Base-by-base conservation (phyloP, 768 basidiomycete genomes). In the Tricholoma flavovirens region DNA sequence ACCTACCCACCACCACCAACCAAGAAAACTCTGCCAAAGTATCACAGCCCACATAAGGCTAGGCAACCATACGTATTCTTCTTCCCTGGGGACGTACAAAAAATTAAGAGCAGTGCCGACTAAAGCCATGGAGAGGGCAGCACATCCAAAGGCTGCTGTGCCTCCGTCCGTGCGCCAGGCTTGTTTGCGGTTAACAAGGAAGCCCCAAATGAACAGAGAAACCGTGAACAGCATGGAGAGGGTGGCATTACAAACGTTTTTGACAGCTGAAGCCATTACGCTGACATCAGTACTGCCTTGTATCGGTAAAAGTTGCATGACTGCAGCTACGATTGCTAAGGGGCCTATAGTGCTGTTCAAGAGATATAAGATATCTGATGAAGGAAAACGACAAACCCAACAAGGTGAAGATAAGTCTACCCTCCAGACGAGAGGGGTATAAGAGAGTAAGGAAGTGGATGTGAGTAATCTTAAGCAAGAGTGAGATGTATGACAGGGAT, bases 1-100 rank as follows among this genome's bases (percentile, higher is more conserved):
- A n/a, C 94, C 94, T 12, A 93, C 93, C 93, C 93, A 98, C 94
- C 94, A 98, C 94, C 94, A 98, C 92, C 93, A 98, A 0, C 91
- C 93, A 19, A 97, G 71, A 71, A 95, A 96, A 70, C 84, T 92
- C 77, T 99, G 97, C 97, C 97, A 99, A 17, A 98, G 81, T 10
- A 98, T 83, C 51, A 97, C 84, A 7, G 89, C 86, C 84, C 93
- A 95, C 71, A 93, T 83, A 52, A 98, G 77, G 21, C 86, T 83
- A 0, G 93, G 90, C 56, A 98, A 78, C 97, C 97, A 98, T n/a
- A 83, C 75, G 59, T 90, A 90, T 62, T 92, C 85, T 59, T 96
- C 88, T 64, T 89, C 85, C 53, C 75, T 75, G 9, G 87, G 86
- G 36, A 99, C 88, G 64, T 93, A 92, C 8, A 95, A 69, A 63